A percentile compares a stretch with the other conserved stretches of the same genome.
Evolutionary conservation across 1,284 basidiomycete species (phyloP).

Genomic region (Fistulina hepatica): DNA sequence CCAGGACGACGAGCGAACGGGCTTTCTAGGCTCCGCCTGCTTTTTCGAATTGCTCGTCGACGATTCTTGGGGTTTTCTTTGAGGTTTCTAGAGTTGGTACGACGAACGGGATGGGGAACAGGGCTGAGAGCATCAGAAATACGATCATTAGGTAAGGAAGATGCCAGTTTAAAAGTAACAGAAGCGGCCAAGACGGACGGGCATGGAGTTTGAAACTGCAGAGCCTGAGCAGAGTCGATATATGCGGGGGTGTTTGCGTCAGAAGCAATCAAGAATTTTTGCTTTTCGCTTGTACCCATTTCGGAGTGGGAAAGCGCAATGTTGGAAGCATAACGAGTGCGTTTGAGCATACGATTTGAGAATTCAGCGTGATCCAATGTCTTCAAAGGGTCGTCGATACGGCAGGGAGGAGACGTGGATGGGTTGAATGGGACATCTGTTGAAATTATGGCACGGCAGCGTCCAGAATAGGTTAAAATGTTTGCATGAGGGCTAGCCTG

Average conservation of each 20-base stretch:
- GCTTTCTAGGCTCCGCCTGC: constrained; percentile 12
- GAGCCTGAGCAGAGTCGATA: too few relatives aligned
- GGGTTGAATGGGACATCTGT: too few relatives aligned
- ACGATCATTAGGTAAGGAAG: constrained; percentile 9
- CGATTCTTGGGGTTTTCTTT: constrained; percentile 31
- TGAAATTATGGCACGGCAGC: too few relatives aligned
- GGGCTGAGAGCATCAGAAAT: constrained; percentile 29
- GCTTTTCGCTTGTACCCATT: neutral
- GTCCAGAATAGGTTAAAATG: too few relatives aligned
- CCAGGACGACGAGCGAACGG: constrained; percentile 31
- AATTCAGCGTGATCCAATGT: too few relatives aligned
- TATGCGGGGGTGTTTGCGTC: neutral
- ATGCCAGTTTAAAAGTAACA: constrained; percentile 12
- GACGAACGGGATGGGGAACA: constrained; percentile 32
- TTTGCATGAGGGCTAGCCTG: too few relatives aligned
- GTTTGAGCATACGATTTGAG: neutral
- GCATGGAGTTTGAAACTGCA: constrained; percentile 12
- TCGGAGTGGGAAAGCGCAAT: neutral
- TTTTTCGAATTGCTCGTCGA: constrained; percentile 1
- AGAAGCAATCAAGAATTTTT: neutral
- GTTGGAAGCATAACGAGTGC: neutral
- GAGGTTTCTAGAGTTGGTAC: constrained; percentile 33
- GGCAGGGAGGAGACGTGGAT: too few relatives aligned
- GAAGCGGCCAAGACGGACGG: constrained; percentile 10
- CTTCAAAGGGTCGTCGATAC: too few relatives aligned